A percentile compares a stretch with the other conserved stretches of the same genome.
phyloP scores from a whole-genome alignment of 352 stramenopile genomes.

The Pythium oligandrum region DNA sequence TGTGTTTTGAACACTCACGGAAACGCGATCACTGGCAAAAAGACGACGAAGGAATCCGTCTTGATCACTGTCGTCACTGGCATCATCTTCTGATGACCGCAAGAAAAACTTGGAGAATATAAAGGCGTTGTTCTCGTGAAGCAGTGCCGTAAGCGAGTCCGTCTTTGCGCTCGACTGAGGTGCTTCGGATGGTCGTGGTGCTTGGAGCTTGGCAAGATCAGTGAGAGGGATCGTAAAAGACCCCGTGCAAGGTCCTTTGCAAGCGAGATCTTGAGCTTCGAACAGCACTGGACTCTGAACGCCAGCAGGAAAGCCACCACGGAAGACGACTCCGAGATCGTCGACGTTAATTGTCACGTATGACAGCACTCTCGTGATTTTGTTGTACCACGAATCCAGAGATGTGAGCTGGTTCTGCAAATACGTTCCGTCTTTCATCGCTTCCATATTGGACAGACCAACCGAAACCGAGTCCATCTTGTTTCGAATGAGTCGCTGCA shows the following conservation, averaged over 20 bases:
- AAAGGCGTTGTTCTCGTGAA: conserved; percentile 53
- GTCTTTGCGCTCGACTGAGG: not conserved
- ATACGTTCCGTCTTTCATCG: conserved; percentile 52
- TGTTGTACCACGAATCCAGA: conserved; percentile 55
- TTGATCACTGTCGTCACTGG: conserved; percentile 3
- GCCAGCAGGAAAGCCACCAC: conserved; percentile 44
- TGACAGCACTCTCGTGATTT: conserved; percentile 41
- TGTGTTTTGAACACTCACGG: conserved; percentile 58
- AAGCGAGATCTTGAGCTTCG: conserved; percentile 49
- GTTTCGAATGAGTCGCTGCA: conserved; percentile 65
- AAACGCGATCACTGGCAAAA: conserved; percentile 28
- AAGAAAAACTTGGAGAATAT: conserved; percentile 55
- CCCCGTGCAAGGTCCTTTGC: conserved; percentile 60
- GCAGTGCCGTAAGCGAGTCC: conserved; percentile 24
- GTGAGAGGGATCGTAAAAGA: conserved; percentile 56
- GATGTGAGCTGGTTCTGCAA: conserved; percentile 44
- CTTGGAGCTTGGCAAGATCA: conserved; percentile 27
- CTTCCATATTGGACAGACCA: conserved; percentile 44
- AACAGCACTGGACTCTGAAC: conserved; percentile 48
- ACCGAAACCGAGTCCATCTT: conserved; percentile 62
- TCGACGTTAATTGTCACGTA: conserved; percentile 61
- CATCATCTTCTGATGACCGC: conserved; percentile 9
- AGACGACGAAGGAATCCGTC: not conserved
- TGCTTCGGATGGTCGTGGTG: not conserved
- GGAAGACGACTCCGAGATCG: conserved; percentile 53